phyloP scores from a whole-genome alignment of 768 basidiomycete genomes.

The Tylopilus sp. region DNA sequence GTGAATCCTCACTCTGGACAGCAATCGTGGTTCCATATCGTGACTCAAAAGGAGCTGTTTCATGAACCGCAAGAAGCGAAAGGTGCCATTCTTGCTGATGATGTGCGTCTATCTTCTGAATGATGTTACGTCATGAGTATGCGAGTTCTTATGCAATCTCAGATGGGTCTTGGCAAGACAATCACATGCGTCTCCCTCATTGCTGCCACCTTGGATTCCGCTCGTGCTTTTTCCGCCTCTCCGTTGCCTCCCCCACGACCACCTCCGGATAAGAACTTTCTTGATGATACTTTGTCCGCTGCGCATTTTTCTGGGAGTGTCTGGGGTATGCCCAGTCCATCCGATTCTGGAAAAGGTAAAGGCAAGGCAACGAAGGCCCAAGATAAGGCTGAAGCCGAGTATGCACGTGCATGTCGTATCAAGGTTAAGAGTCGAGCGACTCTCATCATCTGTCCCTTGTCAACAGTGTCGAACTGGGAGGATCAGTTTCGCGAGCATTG shows the following conservation, averaged over 20 bases:
- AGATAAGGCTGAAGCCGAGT: constrained; percentile 70
- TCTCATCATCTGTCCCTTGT: constrained; percentile 93
- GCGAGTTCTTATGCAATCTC: constrained; percentile 1
- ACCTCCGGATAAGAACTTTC: constrained; percentile 34
- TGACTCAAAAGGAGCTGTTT: constrained; percentile 75
- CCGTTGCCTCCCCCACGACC: constrained; percentile 47
- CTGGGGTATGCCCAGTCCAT: constrained; percentile 75
- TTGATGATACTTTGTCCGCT: constrained; percentile 37
- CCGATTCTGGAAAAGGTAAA: constrained; percentile 50
- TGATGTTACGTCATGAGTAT: constrained; percentile 11
- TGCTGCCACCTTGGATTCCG: constrained; percentile 74
- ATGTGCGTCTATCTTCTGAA: constrained; percentile 55
- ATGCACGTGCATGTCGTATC: constrained; percentile 67
- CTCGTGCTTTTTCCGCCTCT: constrained; percentile 59
- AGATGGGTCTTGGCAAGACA: constrained; percentile 99
- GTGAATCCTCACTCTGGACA: constrained; percentile 44
- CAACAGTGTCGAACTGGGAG: constrained; percentile 98
- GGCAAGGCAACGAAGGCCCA: constrained; percentile 62
- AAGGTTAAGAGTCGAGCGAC: constrained; percentile 86
- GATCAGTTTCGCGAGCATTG: constrained; percentile 98
- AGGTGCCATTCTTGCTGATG: constrained; percentile 93
- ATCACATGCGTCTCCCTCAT: constrained; percentile 94
- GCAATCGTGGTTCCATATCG: constrained; percentile 74
- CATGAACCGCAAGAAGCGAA: constrained; percentile 70
- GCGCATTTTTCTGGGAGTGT: constrained; percentile 74